Conservation (phyloP, 768 basidiomycete species). For the Tricholoma matsutake region DNA sequence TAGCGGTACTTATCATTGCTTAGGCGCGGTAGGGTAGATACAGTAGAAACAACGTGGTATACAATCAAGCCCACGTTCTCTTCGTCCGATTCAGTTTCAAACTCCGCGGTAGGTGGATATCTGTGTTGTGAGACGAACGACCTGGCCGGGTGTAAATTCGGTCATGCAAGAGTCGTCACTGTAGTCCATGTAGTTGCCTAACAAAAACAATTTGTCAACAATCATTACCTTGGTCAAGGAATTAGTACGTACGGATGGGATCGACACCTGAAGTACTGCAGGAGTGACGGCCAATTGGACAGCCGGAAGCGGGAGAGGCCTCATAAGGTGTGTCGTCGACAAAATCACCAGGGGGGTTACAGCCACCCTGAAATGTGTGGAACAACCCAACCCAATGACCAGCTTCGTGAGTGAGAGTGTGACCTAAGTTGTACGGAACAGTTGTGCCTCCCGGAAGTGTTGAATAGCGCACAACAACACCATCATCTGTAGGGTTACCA, state of each 20-base stretch:
- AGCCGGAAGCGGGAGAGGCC: conserved; percentile 39
- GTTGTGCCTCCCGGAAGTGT: conserved; percentile 43
- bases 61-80: not conserved
- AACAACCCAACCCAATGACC: conserved; percentile 63
- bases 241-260: conserved; percentile 36
- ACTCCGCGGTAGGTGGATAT: conserved; percentile 44
- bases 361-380: conserved; percentile 58
- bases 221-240: not conserved
- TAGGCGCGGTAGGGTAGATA: not conserved
- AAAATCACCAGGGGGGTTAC: conserved; percentile 35
- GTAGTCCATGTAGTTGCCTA: conserved; percentile 57
- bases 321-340: conserved; percentile 49
- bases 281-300: conserved; percentile 35
- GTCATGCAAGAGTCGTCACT: conserved; percentile 48
- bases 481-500: conserved; percentile 43
- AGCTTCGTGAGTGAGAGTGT: conserved; percentile 54
- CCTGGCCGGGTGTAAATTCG: conserved; percentile 46
- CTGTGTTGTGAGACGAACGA: conserved; percentile 37
- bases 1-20: not conserved
- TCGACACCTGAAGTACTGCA: conserved; percentile 40
- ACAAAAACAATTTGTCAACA: not conserved
- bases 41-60: not conserved
- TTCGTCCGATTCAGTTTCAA: conserved; percentile 13
- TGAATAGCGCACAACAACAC: conserved; percentile 42
- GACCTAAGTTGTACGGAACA: conserved; percentile 40